Conservation (phyloP, 768 basidiomycete species). For the Russula compacta region DNA sequence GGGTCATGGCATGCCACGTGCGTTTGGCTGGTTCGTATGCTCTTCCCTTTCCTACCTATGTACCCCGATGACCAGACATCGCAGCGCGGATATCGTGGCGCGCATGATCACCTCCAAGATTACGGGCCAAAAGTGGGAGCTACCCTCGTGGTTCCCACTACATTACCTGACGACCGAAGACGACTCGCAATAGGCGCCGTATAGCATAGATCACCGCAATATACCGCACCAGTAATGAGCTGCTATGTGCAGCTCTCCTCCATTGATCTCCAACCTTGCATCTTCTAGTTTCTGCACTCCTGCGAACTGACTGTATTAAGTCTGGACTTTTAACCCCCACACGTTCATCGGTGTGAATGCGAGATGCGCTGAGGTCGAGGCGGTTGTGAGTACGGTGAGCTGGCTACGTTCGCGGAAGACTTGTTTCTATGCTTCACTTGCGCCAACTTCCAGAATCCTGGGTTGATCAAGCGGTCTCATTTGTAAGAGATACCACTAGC, state of each 20-base stretch:
- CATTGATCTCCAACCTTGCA: not conserved
- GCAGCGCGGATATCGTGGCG: constrained; percentile 53
- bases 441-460: not conserved
- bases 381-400: not conserved
- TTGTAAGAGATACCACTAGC: not conserved
- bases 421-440: not conserved
- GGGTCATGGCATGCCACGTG: constrained; percentile 76
- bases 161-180: constrained; percentile 27
- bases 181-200: not conserved
- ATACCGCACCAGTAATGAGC: not conserved
- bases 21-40: constrained; percentile 52
- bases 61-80: not conserved
- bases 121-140: constrained; percentile 34
- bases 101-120: constrained; percentile 50
- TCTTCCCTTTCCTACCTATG: not conserved
- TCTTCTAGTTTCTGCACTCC: not conserved
- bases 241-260: not conserved
- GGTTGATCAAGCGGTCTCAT: not conserved
- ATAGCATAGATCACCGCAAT: not conserved
- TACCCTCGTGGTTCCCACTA: constrained; percentile 54
- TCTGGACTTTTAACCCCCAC: too few species aligned
- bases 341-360: not conserved
- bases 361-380: not conserved
- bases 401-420: too few species aligned
- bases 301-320: not conserved